phyloP scores from a whole-genome alignment of 2,329 filamentous ascomycete species.

The Stagonosporopsis vannaccii region DNA sequence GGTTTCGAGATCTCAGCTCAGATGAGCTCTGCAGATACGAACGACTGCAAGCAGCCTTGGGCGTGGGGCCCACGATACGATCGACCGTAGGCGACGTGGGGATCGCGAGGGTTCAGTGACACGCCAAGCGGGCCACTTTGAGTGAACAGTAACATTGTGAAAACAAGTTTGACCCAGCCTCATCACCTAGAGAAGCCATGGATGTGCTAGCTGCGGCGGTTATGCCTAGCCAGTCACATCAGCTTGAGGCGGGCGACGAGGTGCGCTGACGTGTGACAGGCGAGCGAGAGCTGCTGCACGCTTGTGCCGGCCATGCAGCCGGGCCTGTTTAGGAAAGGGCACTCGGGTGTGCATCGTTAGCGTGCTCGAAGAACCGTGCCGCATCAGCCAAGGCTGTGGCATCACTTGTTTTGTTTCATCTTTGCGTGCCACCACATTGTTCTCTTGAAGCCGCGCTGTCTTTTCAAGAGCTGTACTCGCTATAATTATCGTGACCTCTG shows the following conservation, averaged over 20 bases:
- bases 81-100: slow-evolving; percentile 13
- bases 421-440: slow-evolving; percentile 8
- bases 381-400: slow-evolving; percentile 8
- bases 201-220: slow-evolving; percentile 21
- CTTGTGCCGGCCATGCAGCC: slow-evolving; percentile 14
- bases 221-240: slow-evolving; percentile 21
- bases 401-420: slow-evolving; percentile 9
- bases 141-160: slow-evolving; percentile 5
- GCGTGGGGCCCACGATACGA: slow-evolving; percentile 16
- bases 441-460: slow-evolving; percentile 6
- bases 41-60: slow-evolving; percentile 12
- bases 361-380: slow-evolving; percentile 11
- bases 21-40: slow-evolving; percentile 7
- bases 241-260: slow-evolving; percentile 10
- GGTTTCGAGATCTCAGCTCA: slow-evolving; percentile 12
- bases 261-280: slow-evolving; percentile 23
- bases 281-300: slow-evolving; percentile 16
- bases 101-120: slow-evolving; percentile 1
- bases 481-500: not conserved
- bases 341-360: slow-evolving; percentile 6
- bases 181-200: slow-evolving; percentile 13
- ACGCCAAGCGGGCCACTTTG: slow-evolving; percentile 3
- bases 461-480: not conserved
- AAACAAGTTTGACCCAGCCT: slow-evolving; percentile 17
- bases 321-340: slow-evolving; percentile 5